phyloP scores from a whole-genome alignment of 2,329 filamentous ascomycete species.

The Epichloe bromicola region DNA sequence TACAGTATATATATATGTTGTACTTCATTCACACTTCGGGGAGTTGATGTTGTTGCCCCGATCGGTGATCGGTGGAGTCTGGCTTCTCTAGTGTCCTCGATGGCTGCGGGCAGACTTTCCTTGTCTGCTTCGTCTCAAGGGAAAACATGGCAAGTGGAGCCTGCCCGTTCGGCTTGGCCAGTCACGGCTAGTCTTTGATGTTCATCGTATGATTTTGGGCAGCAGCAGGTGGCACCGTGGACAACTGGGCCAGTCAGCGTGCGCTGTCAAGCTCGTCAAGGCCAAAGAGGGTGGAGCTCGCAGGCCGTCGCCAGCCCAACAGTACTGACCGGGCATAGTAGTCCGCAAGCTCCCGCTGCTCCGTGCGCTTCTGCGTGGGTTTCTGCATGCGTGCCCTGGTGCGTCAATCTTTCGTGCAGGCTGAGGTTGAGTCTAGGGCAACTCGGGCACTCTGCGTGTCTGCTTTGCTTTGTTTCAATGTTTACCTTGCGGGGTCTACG shows the following conservation, averaged over 20 bases:
- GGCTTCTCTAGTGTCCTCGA: no score
- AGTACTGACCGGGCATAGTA: not conserved
- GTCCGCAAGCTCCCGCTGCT: not conserved
- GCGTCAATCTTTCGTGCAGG: not conserved
- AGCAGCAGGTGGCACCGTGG: not conserved
- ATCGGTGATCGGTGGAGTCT: no score
- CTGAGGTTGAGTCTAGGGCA: no score
- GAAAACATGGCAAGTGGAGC: constrained; percentile 1
- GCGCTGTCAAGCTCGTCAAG: not conserved
- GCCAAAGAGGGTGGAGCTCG: no score
- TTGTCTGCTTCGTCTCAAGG: not conserved
- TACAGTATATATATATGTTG: no score
- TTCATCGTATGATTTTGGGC: constrained; percentile 5
- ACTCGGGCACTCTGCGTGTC: no score
- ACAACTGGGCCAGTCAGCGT: not conserved
- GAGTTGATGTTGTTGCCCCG: no score
- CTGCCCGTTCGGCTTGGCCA: not conserved
- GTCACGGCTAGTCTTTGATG: not conserved
- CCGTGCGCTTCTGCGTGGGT: not conserved
- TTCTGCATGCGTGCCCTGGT: not conserved
- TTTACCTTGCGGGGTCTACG: no score
- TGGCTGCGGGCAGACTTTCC: no score
- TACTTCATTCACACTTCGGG: no score
- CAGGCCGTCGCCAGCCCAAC: not conserved
- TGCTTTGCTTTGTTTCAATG: no score